Conservation (phyloP, 176 grass and related monocot species). For the Metroxylon sagu region DNA sequence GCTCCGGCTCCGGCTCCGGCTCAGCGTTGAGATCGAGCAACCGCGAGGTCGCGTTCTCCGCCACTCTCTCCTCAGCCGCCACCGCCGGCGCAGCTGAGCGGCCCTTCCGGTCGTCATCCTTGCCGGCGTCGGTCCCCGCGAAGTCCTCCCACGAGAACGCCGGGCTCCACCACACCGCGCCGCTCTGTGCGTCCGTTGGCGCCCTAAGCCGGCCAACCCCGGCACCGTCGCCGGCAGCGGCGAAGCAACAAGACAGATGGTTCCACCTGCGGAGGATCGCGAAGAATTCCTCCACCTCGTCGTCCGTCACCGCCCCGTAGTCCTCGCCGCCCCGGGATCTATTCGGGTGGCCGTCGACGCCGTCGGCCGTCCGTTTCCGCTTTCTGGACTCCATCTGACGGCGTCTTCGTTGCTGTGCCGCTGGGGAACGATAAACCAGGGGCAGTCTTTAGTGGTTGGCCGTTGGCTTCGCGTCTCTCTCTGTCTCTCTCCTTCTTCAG, state of each 20-base stretch:
- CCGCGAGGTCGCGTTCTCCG: neutral
- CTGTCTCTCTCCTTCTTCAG: too few species aligned
- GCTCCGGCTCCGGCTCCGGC: slow-evolving; percentile 17
- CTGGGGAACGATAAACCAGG: too few species aligned
- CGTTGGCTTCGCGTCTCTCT: too few species aligned
- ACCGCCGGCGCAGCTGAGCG: neutral
- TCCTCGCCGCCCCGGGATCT: neutral
- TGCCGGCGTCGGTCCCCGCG: neutral
- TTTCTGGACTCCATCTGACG: neutral
- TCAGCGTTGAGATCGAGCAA: slow-evolving; percentile 9
- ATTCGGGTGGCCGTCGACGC: neutral
- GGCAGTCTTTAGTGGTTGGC: too few species aligned
- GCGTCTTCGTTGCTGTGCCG: too few species aligned
- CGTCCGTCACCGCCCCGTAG: neutral
- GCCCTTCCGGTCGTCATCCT: neutral
- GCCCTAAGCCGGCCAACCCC: neutral
- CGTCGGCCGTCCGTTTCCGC: neutral
- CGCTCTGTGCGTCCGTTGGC: neutral
- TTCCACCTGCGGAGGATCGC: neutral
- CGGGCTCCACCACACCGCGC: neutral
- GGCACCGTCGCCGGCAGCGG: neutral
- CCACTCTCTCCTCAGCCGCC: neutral
- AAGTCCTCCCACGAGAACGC: slow-evolving; percentile 9
- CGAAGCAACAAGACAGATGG: neutral
- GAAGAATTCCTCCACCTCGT: too few species aligned